Evolutionary conservation across 441 rosid species (phyloP).

Genomic region (Pelargonium fulgidum): DNA sequence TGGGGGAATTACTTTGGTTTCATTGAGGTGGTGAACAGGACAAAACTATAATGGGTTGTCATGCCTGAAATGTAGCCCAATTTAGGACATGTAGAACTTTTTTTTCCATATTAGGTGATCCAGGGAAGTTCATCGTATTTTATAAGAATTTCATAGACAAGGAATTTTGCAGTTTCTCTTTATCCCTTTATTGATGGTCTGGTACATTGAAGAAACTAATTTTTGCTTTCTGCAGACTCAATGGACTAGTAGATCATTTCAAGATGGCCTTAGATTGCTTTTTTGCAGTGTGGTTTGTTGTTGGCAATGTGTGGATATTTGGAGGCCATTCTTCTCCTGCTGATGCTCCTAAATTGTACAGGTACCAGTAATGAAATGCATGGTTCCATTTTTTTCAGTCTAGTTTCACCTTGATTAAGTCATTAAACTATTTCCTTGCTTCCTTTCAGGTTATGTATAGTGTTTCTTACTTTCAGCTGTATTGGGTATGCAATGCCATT

Average conservation of each 20-base stretch:
- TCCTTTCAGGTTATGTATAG: constrained; percentile 78
- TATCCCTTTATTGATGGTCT: constrained; percentile 7
- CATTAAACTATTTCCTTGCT: constrained; percentile 14
- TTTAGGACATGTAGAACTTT: not conserved
- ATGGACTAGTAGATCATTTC: constrained; percentile 63
- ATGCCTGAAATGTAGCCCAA: not conserved
- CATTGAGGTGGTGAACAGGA: no score
- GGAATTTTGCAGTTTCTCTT: not conserved
- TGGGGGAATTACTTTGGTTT: no score
- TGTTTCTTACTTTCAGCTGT: constrained; percentile 87
- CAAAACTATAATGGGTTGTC: not conserved
- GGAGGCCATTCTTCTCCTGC: constrained; percentile 87
- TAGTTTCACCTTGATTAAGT: constrained; percentile 5
- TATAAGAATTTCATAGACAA: not conserved
- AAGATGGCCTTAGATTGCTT: constrained; percentile 92
- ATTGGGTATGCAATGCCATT: constrained; percentile 98
- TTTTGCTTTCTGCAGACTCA: constrained; percentile 39
- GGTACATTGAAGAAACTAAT: constrained; percentile 18
- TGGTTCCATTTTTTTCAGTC: not conserved
- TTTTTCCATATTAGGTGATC: not conserved
- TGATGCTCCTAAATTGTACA: constrained; percentile 95
- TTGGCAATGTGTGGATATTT: constrained; percentile 97
- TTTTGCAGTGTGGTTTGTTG: constrained; percentile 98
- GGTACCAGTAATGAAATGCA: constrained; percentile 35
- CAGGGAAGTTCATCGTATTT: no score